These are phyloP conservation scores for Euphorbia pulcherrima DNA, from an alignment of 345 rosid species.

Conservation along the genomic window DNA sequence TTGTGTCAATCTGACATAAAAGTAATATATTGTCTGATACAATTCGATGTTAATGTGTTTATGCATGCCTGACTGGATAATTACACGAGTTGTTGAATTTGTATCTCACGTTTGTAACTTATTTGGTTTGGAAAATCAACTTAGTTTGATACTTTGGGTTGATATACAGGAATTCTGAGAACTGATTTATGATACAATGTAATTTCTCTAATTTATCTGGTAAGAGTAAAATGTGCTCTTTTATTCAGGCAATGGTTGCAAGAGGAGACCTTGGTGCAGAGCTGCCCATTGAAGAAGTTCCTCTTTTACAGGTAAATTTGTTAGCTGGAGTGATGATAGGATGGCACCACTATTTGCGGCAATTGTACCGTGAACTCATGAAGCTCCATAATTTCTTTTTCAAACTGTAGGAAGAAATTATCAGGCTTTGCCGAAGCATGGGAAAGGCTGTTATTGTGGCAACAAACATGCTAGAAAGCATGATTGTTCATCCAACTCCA, in stretches of 20 bases:
- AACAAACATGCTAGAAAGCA: conserved; percentile 98
- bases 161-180: background rate
- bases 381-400: background rate
- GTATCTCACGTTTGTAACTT: conserved; percentile 7
- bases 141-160: background rate
- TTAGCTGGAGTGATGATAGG: conserved; percentile 20
- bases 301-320: conserved; percentile 78
- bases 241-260: conserved; percentile 92
- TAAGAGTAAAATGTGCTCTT: conserved; percentile 14
- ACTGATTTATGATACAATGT: background rate
- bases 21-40: background rate
- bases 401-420: conserved; percentile 72
- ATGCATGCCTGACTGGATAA: too few relatives aligned
- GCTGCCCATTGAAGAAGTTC: conserved; percentile 99
- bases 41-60: background rate
- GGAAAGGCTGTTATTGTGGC: conserved; percentile 99
- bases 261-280: conserved; percentile 99
- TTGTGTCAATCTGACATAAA: background rate
- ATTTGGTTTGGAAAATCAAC: conserved; percentile 11
- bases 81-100: background rate
- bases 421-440: conserved; percentile 92
- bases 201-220: conserved; percentile 8
- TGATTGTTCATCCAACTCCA: conserved; percentile 98
- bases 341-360: background rate
- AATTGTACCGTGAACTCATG: background rate